These are phyloP conservation scores for Dothideomycetes sp. DNA, from an alignment of 2,329 filamentous ascomycete species.

Conservation along the genomic window DNA sequence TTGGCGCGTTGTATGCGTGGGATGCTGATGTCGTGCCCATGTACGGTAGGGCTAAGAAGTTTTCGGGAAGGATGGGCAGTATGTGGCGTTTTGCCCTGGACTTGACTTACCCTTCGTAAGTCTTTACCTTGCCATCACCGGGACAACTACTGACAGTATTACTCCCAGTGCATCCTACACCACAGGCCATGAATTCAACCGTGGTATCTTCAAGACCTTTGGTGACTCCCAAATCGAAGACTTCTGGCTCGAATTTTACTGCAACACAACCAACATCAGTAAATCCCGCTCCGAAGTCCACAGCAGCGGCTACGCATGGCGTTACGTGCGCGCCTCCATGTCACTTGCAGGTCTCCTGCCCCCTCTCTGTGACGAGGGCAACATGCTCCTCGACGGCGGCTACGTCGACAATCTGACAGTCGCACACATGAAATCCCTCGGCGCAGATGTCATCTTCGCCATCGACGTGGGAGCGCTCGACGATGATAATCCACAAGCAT, in stretches of 20 bases:
- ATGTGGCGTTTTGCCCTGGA: conserved; percentile 98
- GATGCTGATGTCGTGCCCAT: conserved; percentile 96
- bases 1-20: conserved; percentile 87
- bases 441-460: conserved; percentile 89
- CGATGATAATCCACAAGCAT: conserved; percentile 82
- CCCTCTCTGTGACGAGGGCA: conserved; percentile 91
- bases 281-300: conserved; percentile 88
- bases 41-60: conserved; percentile 94
- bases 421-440: conserved; percentile 90
- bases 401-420: conserved; percentile 98
- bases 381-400: conserved; percentile 90
- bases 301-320: conserved; percentile 93
- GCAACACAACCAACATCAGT: conserved; percentile 98
- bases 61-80: conserved; percentile 95
- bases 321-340: conserved; percentile 95
- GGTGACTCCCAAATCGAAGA: conserved; percentile 96
- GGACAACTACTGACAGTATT: conserved; percentile 17
- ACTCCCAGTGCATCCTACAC: conserved; percentile 70
- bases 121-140: background rate
- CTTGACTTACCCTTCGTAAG: conserved; percentile 77
- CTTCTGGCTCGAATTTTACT: conserved; percentile 98
- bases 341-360: conserved; percentile 86
- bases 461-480: conserved; percentile 90
- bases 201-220: conserved; percentile 97
- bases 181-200: conserved; percentile 96